Evolutionary conservation across 441 rosid genomes (phyloP).

Genomic region (Populus hybrid): DNA sequence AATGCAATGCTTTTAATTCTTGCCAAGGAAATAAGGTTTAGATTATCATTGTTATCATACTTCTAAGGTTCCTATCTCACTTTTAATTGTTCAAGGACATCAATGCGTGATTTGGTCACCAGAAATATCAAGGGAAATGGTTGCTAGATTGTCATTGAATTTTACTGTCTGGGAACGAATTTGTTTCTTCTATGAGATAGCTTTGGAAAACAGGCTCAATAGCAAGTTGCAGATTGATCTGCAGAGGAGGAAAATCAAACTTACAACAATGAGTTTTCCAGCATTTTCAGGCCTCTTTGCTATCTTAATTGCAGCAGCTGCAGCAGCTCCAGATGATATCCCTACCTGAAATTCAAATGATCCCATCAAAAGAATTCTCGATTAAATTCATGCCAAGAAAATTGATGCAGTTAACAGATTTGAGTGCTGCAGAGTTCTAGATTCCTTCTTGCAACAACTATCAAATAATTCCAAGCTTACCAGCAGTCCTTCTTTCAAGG

Average conservation of each 20-base stretch:
- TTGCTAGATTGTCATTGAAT: not conserved
- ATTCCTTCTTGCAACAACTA: not conserved
- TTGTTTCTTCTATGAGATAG: not conserved
- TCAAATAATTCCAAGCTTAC: slow-evolving; percentile 28
- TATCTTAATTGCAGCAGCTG: slow-evolving; percentile 70
- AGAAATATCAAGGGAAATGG: not conserved
- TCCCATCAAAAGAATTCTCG: slow-evolving; percentile 10
- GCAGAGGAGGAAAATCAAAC: slow-evolving; percentile 8
- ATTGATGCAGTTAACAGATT: not conserved
- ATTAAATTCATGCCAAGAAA: not conserved
- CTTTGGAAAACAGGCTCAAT: not conserved
- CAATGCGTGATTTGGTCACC: not conserved
- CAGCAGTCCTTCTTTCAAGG: slow-evolving; percentile 85
- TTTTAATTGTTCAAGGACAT: not conserved
- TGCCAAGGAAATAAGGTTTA: not conserved
- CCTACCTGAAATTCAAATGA: slow-evolving; percentile 52
- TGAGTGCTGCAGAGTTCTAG: not conserved
- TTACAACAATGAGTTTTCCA: slow-evolving; percentile 63
- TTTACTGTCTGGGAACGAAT: not conserved
- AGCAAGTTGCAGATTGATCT: not conserved
- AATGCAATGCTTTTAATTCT: not conserved
- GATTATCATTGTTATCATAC: not conserved
- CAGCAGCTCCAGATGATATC: slow-evolving; percentile 89
- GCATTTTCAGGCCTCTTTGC: slow-evolving; percentile 88
- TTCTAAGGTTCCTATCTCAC: not conserved